These are phyloP conservation scores for Aspergillus sp. DNA, from an alignment of 2,329 filamentous ascomycete genomes.

Conservation along the genomic window DNA sequence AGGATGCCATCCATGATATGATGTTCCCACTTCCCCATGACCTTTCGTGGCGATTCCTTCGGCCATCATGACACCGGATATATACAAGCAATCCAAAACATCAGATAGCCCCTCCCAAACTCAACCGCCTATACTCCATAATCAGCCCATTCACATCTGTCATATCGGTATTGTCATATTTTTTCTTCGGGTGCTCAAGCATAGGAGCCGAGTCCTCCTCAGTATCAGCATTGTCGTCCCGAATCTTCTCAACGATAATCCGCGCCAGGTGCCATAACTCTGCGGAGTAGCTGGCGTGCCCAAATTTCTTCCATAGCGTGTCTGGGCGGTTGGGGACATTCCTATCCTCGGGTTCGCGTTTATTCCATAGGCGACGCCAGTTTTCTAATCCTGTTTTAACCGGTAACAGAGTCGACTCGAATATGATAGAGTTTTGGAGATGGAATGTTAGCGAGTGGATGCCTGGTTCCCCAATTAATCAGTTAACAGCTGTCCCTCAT, in stretches of 20 bases:
- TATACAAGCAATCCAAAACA: not conserved
- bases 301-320: conserved; percentile 27
- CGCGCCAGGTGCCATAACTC: conserved; percentile 30
- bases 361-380: conserved; percentile 27
- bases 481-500: not conserved
- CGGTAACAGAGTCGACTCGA: conserved; percentile 21
- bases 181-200: not conserved
- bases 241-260: conserved; percentile 20
- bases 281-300: conserved; percentile 25
- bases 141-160: conserved; percentile 25
- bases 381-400: conserved; percentile 26
- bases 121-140: conserved; percentile 25
- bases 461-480: conserved; percentile 1
- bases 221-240: not conserved
- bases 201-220: not conserved
- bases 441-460: conserved; percentile 25
- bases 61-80: not conserved
- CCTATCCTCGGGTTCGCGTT: conserved; percentile 19
- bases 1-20: not conserved
- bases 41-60: not conserved
- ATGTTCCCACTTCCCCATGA: conserved; percentile 2
- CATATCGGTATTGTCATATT: conserved; percentile 28
- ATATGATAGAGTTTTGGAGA: conserved; percentile 25
- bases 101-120: conserved; percentile 10
- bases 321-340: conserved; percentile 16